phyloP scores from a whole-genome alignment of 768 basidiomycete genomes.

The Ramaria sp. region DNA sequence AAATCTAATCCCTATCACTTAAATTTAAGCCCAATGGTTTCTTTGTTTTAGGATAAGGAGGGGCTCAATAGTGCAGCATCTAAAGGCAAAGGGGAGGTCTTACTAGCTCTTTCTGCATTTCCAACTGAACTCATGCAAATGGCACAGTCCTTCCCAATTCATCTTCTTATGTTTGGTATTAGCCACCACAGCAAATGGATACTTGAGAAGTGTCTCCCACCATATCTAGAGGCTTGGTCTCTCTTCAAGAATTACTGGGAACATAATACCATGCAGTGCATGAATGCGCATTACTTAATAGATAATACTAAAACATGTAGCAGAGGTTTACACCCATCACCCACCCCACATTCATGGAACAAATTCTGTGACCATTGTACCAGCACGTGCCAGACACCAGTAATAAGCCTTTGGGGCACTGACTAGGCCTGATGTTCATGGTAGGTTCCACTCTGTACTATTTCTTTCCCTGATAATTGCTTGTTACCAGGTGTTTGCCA shows the following conservation, averaged over 20 bases:
- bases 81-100: neutral
- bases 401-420: constrained; percentile 1
- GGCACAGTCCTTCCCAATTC: constrained; percentile 2
- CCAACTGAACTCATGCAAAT: neutral
- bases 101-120: neutral
- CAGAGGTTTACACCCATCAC: constrained; percentile 1
- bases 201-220: no score
- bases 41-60: neutral
- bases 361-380: no score
- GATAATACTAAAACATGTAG: neutral
- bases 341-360: neutral
- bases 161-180: neutral
- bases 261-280: neutral
- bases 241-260: constrained; percentile 7
- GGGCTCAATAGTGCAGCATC: neutral
- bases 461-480: neutral
- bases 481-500: constrained; percentile 3
- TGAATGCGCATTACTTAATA: neutral
- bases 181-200: no score
- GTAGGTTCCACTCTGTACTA: neutral
- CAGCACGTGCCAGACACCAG: neutral
- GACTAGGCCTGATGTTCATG: neutral
- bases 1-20: neutral
- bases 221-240: no score
- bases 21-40: neutral